Base-by-base conservation (phyloP, 805 yeast genomes). In the Zygosaccharomyces bailii region DNA sequence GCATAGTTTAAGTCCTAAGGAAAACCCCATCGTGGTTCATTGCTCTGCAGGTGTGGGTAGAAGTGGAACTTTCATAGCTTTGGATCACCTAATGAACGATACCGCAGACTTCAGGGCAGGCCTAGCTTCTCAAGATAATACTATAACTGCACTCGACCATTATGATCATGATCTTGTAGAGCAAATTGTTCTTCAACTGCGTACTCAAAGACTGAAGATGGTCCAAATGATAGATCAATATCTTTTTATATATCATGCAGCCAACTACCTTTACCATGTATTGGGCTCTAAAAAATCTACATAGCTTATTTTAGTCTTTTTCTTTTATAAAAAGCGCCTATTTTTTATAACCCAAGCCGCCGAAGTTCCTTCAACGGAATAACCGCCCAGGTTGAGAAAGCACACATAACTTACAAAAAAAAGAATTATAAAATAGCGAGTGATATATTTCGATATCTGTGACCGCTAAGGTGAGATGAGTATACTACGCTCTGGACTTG, bases 21-120 rank as follows among this genome's bases (percentile, higher is more conserved):
- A 52, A 2, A 63, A 59, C 36, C 91, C 93, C 16, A 71, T 82
- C 1, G 68, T 89, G 34, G 86, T 85, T 16, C 99, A 93, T 61
- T 93, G 99, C 57, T 88, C 96, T 4, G 99, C 99, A 0, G 99
- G 99, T 1, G 91, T 95, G 48, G 99, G 99, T 2, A 71, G 99
- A 51, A 87, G 98, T 0, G 99, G 99, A 2, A 88, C 96, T 1
- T 86, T 82, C 57, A 78, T 87, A 47, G 79, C 90, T 8, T 36
- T 65, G 19, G 68, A 64, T 32, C 67, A 65, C 40, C 20, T 65
- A 20, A 46, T 61, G 20, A 65, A 57, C 43, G 56, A 62, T 20
- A 60, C 64, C 1, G 39, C 30, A 11, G 68, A 59, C 37, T 60
- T 58, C 27, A 46, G 34, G 37, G 10, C 17, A 11, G 33, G 24